Percentiles rank a stretch among this genome's conserved stretches.
phyloP scores from a whole-genome alignment of 2,329 filamentous ascomycete genomes.

The Ustulina deusta region DNA sequence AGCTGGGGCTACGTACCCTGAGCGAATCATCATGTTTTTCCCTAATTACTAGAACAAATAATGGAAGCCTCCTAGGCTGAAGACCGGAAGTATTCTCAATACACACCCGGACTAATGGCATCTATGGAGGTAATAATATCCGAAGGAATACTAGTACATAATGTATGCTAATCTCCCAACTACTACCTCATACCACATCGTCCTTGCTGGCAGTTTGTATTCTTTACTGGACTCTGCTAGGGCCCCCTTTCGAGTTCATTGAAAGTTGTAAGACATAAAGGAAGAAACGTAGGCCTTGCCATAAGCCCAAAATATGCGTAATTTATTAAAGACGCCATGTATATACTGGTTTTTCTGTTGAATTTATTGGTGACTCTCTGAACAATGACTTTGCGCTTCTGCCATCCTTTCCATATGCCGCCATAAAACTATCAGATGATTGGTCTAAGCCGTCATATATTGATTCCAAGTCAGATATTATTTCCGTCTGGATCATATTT shows the following conservation, averaged over 20 bases:
- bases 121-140: background rate
- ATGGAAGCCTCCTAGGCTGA: background rate
- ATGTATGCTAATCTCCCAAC: background rate
- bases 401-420: background rate
- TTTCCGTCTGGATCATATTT: background rate
- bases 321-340: too few relatives aligned
- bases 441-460: background rate
- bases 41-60: background rate
- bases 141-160: background rate
- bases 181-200: background rate
- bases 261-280: too few relatives aligned
- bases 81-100: background rate
- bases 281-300: too few relatives aligned
- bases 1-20: background rate
- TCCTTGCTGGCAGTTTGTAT: background rate
- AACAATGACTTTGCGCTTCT: background rate
- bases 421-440: background rate
- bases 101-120: slow-evolving; percentile 6
- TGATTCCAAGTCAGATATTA: background rate
- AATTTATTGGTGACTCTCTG: too few relatives aligned
- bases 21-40: background rate
- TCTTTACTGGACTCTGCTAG: too few relatives aligned
- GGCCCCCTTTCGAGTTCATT: too few relatives aligned
- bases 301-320: too few relatives aligned
- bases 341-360: too few relatives aligned